phyloP scores from a whole-genome alignment of 345 rosid species.

The Brassica carinata region DNA sequence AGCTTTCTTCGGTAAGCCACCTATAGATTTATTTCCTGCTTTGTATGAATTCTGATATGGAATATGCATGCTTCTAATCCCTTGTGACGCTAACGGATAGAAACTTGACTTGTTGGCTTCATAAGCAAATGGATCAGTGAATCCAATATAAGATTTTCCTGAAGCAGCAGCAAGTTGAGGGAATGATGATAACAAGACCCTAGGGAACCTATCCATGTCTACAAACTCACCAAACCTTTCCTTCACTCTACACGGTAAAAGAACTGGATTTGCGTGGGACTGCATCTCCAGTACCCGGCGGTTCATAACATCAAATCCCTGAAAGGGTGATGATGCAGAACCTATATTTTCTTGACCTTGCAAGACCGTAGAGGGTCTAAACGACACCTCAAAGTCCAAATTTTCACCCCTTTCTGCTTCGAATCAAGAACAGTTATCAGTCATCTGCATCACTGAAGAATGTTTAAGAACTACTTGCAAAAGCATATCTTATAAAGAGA shows the following conservation, averaged over 20 bases:
- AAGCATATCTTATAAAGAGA: neutral
- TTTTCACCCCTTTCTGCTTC: conserved; percentile 57
- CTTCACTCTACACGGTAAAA: conserved; percentile 44
- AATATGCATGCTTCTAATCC: conserved; percentile 46
- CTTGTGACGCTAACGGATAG: conserved; percentile 57
- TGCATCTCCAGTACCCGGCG: conserved; percentile 56
- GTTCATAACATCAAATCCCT: conserved; percentile 60
- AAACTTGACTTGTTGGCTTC: conserved; percentile 53
- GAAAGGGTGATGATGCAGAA: conserved; percentile 67
- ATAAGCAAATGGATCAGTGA: conserved; percentile 50
- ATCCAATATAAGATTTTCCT: conserved; percentile 52
- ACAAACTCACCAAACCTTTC: conserved; percentile 44
- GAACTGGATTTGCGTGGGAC: conserved; percentile 54
- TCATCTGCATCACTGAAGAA: conserved; percentile 24
- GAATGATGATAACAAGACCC: conserved; percentile 83
- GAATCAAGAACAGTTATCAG: conserved; percentile 28
- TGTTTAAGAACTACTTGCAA: conserved; percentile 3
- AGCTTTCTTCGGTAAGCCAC: conserved; percentile 44
- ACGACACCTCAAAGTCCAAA: conserved; percentile 86
- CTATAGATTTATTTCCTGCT: conserved; percentile 42
- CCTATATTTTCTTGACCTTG: conserved; percentile 99
- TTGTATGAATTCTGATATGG: conserved; percentile 59
- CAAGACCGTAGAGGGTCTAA: conserved; percentile 98
- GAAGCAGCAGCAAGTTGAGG: conserved; percentile 56
- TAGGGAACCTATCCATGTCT: conserved; percentile 62